Conservation (phyloP, 768 basidiomycete species). For the Lactifluus pinguis region DNA sequence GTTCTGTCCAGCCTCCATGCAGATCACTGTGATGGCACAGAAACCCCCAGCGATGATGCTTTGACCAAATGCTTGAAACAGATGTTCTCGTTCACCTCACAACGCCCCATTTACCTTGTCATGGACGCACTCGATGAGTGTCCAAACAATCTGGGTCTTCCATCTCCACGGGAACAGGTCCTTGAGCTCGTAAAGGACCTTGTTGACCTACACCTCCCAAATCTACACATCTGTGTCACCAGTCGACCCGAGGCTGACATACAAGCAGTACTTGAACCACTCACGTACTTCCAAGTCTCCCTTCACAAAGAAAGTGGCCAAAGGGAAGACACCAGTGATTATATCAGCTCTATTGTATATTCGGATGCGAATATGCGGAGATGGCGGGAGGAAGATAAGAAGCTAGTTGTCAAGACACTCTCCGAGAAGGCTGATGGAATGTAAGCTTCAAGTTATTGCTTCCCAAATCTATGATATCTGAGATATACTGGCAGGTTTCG, state of each 20-base stretch:
- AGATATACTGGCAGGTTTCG: too few species aligned
- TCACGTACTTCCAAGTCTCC: neutral
- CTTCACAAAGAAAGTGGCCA: conserved; percentile 1
- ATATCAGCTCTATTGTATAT: neutral
- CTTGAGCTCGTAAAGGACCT: neutral
- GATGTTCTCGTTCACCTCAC: too few species aligned
- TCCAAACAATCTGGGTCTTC: too few species aligned
- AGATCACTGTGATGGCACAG: too few species aligned
- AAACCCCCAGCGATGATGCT: too few species aligned
- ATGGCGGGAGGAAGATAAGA: conserved; percentile 6
- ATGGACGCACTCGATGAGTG: too few species aligned
- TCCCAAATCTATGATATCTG: too few species aligned
- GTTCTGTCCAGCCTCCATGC: neutral
- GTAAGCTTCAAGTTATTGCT: neutral
- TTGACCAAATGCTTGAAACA: too few species aligned
- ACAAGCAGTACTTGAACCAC: neutral
- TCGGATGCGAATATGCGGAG: conserved; percentile 1
- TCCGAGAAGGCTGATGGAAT: conserved; percentile 4
- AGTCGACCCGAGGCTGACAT: neutral
- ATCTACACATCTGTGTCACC: neutral
- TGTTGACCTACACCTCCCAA: neutral
- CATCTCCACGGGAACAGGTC: too few species aligned
- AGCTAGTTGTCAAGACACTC: neutral
- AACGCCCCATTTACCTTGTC: too few species aligned
- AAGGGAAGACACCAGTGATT: neutral